phyloP scores from a whole-genome alignment of 768 basidiomycete species.

The Leccinum fibrillosum region DNA sequence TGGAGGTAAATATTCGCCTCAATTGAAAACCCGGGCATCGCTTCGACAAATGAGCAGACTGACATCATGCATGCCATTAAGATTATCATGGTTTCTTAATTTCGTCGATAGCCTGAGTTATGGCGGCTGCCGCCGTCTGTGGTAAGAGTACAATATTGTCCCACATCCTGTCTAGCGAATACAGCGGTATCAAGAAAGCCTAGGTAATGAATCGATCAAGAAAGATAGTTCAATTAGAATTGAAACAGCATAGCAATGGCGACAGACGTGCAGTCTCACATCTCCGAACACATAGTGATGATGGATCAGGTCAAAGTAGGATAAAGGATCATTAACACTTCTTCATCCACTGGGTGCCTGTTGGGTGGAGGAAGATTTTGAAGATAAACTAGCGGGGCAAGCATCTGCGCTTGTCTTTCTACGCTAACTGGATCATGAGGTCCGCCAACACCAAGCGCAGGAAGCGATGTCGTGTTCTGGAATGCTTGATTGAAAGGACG shows the following conservation, averaged over 20 bases:
- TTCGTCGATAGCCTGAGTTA: neutral
- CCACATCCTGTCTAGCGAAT: conserved; percentile 20
- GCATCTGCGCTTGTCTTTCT: conserved; percentile 28
- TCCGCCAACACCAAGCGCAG: neutral
- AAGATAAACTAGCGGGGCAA: conserved; percentile 66
- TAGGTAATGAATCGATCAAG: neutral
- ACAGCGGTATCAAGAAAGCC: conserved; percentile 23
- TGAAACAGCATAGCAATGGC: conserved; percentile 9
- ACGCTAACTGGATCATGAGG: conserved; percentile 1
- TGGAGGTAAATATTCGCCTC: neutral
- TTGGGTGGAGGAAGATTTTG: conserved; percentile 56
- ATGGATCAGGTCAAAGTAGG: conserved; percentile 30
- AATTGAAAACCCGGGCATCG: neutral
- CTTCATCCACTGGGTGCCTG: conserved; percentile 70
- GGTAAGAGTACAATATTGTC: conserved; percentile 13
- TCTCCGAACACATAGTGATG: conserved; percentile 9
- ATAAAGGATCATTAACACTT: conserved; percentile 60
- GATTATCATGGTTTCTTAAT: neutral
- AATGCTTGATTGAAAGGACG: conserved; percentile 11
- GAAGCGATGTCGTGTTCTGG: conserved; percentile 1
- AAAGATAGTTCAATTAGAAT: conserved; percentile 7
- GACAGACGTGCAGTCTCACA: conserved; percentile 5
- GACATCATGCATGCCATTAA: too few species aligned
- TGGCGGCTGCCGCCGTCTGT: neutral
- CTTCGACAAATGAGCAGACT: neutral